Percentiles rank a stretch among this genome's conserved stretches.
Evolutionary conservation across 2,329 filamentous ascomycete species (phyloP).

Genomic region (Pseudogymnoascus sp.): DNA sequence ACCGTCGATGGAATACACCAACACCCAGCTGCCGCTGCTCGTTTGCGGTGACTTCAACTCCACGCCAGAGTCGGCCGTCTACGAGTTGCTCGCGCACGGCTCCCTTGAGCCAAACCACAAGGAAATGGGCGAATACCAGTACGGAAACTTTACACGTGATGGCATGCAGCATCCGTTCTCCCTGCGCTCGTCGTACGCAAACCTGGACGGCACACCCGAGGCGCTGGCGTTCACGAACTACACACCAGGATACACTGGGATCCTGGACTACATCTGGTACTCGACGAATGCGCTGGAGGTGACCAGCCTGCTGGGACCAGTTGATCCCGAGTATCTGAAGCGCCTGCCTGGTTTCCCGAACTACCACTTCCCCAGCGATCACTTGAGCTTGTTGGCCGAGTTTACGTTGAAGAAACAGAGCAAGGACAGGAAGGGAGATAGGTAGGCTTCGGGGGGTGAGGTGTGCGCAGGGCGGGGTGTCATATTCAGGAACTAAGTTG

Average conservation of each 20-base stretch:
- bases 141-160: constrained; percentile 85
- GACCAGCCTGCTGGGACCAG: constrained; percentile 57
- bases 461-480: background rate
- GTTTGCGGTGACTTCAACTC: constrained; percentile 98
- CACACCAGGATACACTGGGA: constrained; percentile 82
- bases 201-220: constrained; percentile 72
- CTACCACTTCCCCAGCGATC: constrained; percentile 68
- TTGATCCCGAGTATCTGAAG: constrained; percentile 64
- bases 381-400: constrained; percentile 60
- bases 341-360: constrained; percentile 67
- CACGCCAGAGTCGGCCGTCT: constrained; percentile 75
- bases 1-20: constrained; percentile 80
- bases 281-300: constrained; percentile 68
- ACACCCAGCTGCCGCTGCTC: constrained; percentile 80
- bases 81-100: constrained; percentile 79
- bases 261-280: constrained; percentile 98
- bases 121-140: constrained; percentile 69
- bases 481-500: constrained; percentile 9
- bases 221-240: constrained; percentile 95
- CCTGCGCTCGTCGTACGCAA: constrained; percentile 79
- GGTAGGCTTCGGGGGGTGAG: constrained; percentile 1
- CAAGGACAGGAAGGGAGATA: constrained; percentile 1
- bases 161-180: constrained; percentile 94
- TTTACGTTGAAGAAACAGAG: constrained; percentile 52
- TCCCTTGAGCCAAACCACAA: constrained; percentile 68